Evolutionary conservation across 148 eudicot genomes (phyloP), one percentile per base, ranked within the genome.

Genomic region (Salicornia ramosissima): DNA sequence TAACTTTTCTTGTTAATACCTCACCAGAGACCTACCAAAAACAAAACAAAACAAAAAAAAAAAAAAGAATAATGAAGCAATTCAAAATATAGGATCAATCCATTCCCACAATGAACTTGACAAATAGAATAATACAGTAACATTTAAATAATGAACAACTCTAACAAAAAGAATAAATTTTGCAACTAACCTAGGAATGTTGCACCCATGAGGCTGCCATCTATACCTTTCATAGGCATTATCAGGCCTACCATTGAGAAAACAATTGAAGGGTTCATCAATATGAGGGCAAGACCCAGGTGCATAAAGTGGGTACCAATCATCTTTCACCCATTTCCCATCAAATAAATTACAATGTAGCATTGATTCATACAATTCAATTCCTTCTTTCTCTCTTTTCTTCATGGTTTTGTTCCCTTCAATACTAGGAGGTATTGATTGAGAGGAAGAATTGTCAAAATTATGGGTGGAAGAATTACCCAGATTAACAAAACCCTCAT

Each of bases 101-200:
- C n/a, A n/a, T n/a, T n/a, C n/a, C n/a, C n/a, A n/a, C n/a, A n/a
- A n/a, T n/a, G n/a, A n/a, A n/a, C n/a, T n/a, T n/a, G n/a, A n/a
- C n/a, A n/a, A n/a, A n/a, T n/a, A n/a, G n/a, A n/a, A n/a, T n/a
- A n/a, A n/a, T n/a, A n/a, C n/a, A n/a, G n/a, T n/a, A n/a, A n/a
- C n/a, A n/a, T n/a, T n/a, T n/a, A n/a, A n/a, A n/a, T n/a, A n/a
- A n/a, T n/a, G n/a, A n/a, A n/a, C n/a, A n/a, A n/a, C n/a, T n/a
- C n/a, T n/a, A n/a, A n/a, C n/a, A n/a, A n/a, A n/a, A n/a, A n/a
- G n/a, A n/a, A n/a, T n/a, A n/a, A n/a, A n/a, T n/a, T n/a, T n/a
- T n/a, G n/a, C n/a, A n/a, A n/a, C n/a, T n/a, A n/a, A 86, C 92
- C 96, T 86, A 65, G 92, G 92, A 52, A 90, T 84, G 55, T 76